Evolutionary conservation across 73 alveolate species (phyloP), one percentile per base, ranked within the genome.

Genomic region (Blepharisma stoltei): DNA sequence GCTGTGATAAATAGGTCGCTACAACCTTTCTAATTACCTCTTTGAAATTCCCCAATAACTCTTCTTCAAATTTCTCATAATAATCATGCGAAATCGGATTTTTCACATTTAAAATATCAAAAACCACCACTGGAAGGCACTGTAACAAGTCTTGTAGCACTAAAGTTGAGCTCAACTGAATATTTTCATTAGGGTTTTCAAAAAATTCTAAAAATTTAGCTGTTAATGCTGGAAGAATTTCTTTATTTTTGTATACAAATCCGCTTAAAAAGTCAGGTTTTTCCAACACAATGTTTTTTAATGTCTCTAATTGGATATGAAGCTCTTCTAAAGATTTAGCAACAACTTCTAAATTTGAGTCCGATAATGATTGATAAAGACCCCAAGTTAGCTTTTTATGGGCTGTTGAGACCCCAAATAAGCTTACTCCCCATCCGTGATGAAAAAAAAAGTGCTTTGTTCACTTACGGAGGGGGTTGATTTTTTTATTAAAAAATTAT

Each of bases 251-350:
- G 46, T 60, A 60, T 20, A 20, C 0, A 14, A 60, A 38, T 20
- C 18, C 11, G 14, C 73, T 32, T 32, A 32, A 32, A 32, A 32
- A 14, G 73, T 14, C 18, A 38, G 14, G 14, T 20, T 25, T 25
- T 60, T 14, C 45, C 14, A 38, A 20, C 5, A 60, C 18, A 60
- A 32, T 32, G 41, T 3, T 32, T 32, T 25, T n/a, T 60, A 38
- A 14, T 8, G 23, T 14, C 23, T 60, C 73, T 60, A 60, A 18
- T 60, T 60, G 73, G 0, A 25, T 60, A 18, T 18, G 45, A 25
- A 60, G 18, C 46, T 60, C 73, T 60, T 60, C 73, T 25, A 60
- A 60, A 14, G 45, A n/a, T 5, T 60, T 60, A 8, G 14, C 73
- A 2, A 9, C 18, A 20, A 60, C 18, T 20, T 60, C 18, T 60